Base-by-base conservation (phyloP, 768 basidiomycete species). In the Hygrophorus russula region DNA sequence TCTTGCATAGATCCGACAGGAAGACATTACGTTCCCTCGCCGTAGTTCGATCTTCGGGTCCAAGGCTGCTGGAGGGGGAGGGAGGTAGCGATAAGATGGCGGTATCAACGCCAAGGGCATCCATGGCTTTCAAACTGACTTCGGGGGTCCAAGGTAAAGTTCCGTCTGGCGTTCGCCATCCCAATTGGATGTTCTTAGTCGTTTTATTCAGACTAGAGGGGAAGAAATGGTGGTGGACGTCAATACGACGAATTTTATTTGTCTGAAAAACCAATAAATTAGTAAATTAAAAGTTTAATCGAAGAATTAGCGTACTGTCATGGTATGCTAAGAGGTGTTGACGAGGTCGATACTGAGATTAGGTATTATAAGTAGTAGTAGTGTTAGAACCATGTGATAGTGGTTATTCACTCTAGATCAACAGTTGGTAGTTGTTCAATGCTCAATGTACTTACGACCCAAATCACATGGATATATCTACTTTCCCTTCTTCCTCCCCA, bases 221-320 rank as follows among this genome's bases (percentile, higher is more conserved):
- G 52, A 86, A 84, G 54, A 75, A 75, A 53, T 87, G 84, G 59
- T 86, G 84, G 53, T 88, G 84, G n/a, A 85, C 60, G 56, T 88
- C 84, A 51, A 88, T 66, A 48, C 66, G 56, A 18, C 46, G 57
- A 36, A 52, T n/a, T 13, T 14, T 31, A 7, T 27, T 17, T 17
- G 12, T 28, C 29, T 27, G 19, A 2, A 13, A n/a, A 14, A 19
- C 14, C 17, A 11, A 17, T 19, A 14, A n/a, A 19, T 19, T 4
- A 19, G 33, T n/a, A 5, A 37, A 19, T 37, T 15, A 4, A 11
- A 37, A 14, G 14, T 37, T 4, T 19, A n/a, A n/a, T 37, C 5
- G 36, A 19, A 37, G 36, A 24, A 24, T 24, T 19, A 14, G 12
- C n/a, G 4, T 19, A 11, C 15, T 37, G 14, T 10, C 36, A 19